A percentile compares a stretch with the other conserved stretches of the same genome.
phyloP scores from a whole-genome alignment of 306 rosid species.

The Pyrus pyrifolia region DNA sequence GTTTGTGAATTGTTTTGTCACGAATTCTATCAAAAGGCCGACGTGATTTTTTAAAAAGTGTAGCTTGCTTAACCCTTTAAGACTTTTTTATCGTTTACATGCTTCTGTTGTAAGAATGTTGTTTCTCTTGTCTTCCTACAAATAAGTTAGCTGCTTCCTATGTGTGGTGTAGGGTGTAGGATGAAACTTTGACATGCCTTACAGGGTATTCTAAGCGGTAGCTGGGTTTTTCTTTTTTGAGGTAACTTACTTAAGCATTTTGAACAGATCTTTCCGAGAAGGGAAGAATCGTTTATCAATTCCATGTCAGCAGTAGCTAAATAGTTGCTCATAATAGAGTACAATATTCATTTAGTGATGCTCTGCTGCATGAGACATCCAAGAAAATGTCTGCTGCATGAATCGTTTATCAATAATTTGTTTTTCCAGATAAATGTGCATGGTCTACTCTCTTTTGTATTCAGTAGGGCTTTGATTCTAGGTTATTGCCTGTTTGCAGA shows the following conservation, averaged over 20 bases:
- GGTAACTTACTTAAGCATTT: conserved; percentile 16
- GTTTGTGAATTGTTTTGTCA: neutral
- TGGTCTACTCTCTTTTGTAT: neutral
- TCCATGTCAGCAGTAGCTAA: neutral
- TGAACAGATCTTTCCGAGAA: neutral
- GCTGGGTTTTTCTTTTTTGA: conserved; percentile 2
- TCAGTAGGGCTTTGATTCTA: neutral
- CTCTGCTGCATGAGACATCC: neutral
- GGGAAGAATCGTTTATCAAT: neutral
- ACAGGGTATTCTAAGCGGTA: conserved; percentile 8
- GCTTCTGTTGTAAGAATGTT: neutral
- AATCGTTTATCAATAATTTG: neutral
- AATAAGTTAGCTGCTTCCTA: conserved; percentile 5
- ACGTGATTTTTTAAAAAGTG: neutral
- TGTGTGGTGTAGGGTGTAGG: conserved; percentile 15
- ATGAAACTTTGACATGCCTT: conserved; percentile 13
- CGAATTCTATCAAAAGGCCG: neutral
- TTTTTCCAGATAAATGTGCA: neutral
- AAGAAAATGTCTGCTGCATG: neutral
- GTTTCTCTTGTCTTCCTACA: neutral
- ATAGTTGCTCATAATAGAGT: neutral
- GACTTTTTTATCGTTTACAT: neutral
- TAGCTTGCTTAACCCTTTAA: neutral
- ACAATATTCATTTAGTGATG: neutral
- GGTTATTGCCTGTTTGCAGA: neutral